These are phyloP conservation scores for Colletotrichum liriopes DNA, from an alignment of 2,329 filamentous ascomycete genomes.

Conservation along the genomic window DNA sequence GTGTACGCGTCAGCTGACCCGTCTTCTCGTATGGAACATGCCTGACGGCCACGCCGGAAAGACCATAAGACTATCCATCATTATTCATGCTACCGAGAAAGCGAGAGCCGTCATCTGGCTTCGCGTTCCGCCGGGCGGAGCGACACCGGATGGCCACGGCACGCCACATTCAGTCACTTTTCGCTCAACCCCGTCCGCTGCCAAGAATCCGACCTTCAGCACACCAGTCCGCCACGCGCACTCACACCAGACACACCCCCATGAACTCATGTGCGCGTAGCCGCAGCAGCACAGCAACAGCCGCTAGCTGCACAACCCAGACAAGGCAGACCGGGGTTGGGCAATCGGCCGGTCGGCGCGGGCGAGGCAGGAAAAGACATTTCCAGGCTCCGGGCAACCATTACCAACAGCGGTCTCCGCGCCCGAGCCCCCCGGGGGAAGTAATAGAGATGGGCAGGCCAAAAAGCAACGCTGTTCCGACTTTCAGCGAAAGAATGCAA, in stretches of 20 bases:
- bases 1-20: conserved; percentile 39
- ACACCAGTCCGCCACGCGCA: conserved; percentile 4
- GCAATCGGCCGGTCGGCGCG: background rate
- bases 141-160: conserved; percentile 30
- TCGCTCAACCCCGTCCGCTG: conserved; percentile 23
- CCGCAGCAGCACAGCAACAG: background rate
- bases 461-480: conserved; percentile 14
- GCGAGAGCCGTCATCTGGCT: background rate
- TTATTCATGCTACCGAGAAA: conserved; percentile 4
- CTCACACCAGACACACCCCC: background rate
- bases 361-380: background rate
- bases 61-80: background rate
- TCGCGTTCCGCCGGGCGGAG: conserved; percentile 39
- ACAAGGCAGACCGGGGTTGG: background rate
- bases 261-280: background rate
- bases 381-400: conserved; percentile 13
- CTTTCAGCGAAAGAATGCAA: background rate
- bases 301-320: background rate
- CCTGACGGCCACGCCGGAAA: background rate
- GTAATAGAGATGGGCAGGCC: background rate
- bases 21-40: conserved; percentile 8
- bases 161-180: conserved; percentile 37
- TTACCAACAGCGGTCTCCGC: conserved; percentile 7
- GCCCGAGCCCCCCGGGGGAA: background rate
- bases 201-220: conserved; percentile 14